Evolutionary conservation across 768 basidiomycete species (phyloP).

Genomic region (Lactarius pseudohatsudake): DNA sequence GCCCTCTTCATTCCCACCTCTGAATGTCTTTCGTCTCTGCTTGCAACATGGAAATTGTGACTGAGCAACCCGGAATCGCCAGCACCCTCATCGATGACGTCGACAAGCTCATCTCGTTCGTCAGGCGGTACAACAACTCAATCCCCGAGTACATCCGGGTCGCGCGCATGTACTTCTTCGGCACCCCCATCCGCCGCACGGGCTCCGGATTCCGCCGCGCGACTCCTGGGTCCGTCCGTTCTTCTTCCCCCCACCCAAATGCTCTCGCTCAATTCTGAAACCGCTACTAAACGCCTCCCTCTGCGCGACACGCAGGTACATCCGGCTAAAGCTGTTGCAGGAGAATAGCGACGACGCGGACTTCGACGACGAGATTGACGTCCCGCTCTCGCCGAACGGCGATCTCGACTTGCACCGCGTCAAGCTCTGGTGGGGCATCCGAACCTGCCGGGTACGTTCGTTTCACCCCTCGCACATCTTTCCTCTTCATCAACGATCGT

Average conservation of each 20-base stretch:
- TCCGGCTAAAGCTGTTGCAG: conserved; percentile 24
- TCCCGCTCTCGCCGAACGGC: conserved; percentile 25
- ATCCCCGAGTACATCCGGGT: conserved; percentile 22
- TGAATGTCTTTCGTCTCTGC: conserved; percentile 3
- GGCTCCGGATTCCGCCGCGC: background rate
- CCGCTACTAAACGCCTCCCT: background rate
- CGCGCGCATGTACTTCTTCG: conserved; percentile 24
- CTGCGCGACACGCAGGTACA: conserved; percentile 13
- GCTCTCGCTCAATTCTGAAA: background rate
- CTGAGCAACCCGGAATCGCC: conserved; percentile 7
- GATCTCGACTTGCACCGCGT: conserved; percentile 25
- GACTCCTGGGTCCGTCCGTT: conserved; percentile 20
- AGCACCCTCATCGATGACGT: conserved; percentile 7
- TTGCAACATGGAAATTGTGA: background rate
- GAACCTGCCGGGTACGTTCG: conserved; percentile 13
- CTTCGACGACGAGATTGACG: conserved; percentile 26
- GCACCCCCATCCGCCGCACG: conserved; percentile 25
- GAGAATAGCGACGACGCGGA: background rate
- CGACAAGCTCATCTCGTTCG: conserved; percentile 13
- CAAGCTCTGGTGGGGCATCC: conserved; percentile 26
- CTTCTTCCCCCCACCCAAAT: background rate
- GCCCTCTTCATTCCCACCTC: background rate
- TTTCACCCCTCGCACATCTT: too few relatives aligned
- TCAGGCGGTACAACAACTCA: conserved; percentile 14
- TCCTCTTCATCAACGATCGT: too few relatives aligned